A percentile compares a stretch with the other conserved stretches of the same genome.
Conservation (phyloP, 1,139 yeast genomes). For the Suhomyces wounanorum region DNA sequence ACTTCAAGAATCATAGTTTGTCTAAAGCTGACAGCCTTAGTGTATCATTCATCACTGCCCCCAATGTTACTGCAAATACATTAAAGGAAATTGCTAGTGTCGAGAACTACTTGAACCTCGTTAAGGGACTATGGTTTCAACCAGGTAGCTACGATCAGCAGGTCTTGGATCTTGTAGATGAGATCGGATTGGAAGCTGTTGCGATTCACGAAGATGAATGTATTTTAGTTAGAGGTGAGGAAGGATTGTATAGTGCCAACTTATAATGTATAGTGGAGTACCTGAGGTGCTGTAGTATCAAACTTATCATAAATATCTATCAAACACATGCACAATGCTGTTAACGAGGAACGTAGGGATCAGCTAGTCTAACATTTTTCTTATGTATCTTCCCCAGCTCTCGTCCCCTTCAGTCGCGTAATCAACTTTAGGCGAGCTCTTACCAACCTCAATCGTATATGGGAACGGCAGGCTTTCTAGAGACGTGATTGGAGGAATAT, state of each 20-base stretch:
- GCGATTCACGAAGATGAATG: constrained; percentile 66
- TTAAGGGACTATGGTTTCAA: constrained; percentile 77
- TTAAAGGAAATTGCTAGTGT: constrained; percentile 43
- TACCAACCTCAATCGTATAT: constrained; percentile 39
- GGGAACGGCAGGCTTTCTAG: constrained; percentile 71
- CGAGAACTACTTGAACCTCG: constrained; percentile 30
- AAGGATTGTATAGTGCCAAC: constrained; percentile 35
- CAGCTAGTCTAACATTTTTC: constrained; percentile 41
- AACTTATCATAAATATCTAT: background rate
- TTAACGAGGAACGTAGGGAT: background rate
- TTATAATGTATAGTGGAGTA: constrained; percentile 6
- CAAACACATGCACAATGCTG: background rate
- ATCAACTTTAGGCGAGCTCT: constrained; percentile 12
- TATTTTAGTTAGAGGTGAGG: constrained; percentile 68
- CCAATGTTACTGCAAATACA: constrained; percentile 53
- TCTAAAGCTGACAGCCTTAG: constrained; percentile 46
- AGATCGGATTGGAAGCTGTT: constrained; percentile 43
- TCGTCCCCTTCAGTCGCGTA: constrained; percentile 26
- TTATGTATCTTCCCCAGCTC: constrained; percentile 53
- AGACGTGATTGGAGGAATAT: constrained; percentile 74
- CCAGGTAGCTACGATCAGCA: constrained; percentile 70
- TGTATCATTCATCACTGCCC: constrained; percentile 74
- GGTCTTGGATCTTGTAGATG: constrained; percentile 47
- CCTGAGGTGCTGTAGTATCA: background rate
- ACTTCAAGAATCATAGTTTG: constrained; percentile 30